phyloP scores from a whole-genome alignment of 2,329 filamentous ascomycete genomes.

The Phialophora tarda region DNA sequence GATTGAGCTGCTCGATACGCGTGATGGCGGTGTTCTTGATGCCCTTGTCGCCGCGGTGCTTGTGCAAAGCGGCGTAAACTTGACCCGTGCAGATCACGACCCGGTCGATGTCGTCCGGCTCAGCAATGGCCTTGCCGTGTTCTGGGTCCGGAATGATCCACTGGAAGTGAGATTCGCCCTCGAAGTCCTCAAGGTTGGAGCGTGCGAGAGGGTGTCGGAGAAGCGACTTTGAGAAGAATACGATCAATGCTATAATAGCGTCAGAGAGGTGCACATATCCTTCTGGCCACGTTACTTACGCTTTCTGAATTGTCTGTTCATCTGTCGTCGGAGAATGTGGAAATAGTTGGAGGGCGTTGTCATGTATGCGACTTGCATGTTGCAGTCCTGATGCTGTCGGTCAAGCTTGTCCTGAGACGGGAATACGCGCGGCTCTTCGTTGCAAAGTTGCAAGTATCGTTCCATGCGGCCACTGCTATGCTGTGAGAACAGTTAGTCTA shows the following conservation, averaged over 20 bases:
- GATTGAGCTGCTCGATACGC: conserved; percentile 95
- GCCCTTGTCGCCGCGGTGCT: conserved; percentile 85
- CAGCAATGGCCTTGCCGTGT: conserved; percentile 76
- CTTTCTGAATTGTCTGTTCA: conserved; percentile 99
- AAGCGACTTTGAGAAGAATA: conserved; percentile 98
- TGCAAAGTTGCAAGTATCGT: conserved; percentile 94
- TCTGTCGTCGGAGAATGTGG: conserved; percentile 94
- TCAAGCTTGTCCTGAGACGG: conserved; percentile 86
- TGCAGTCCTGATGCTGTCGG: conserved; percentile 98
- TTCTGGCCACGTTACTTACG: conserved; percentile 67
- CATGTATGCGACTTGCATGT: conserved; percentile 98
- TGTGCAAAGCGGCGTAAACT: conserved; percentile 87
- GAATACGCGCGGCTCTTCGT: conserved; percentile 95
- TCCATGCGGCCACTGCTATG: conserved; percentile 75
- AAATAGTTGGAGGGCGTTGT: conserved; percentile 96
- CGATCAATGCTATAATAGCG: conserved; percentile 71
- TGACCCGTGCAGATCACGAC: conserved; percentile 95
- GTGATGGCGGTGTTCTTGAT: conserved; percentile 92
- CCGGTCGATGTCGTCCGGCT: conserved; percentile 86
- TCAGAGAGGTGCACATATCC: conserved; percentile 8
- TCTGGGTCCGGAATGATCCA: conserved; percentile 94
- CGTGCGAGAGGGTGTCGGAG: conserved; percentile 92
- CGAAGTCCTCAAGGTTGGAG: conserved; percentile 89
- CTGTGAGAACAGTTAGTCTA: conserved; percentile 8
- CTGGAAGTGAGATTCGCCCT: conserved; percentile 87